Percentiles rank a stretch among this genome's conserved stretches.
Evolutionary conservation across 202 grass and related monocot species (phyloP).

Genomic region (Miscanthus sacchariflorus): DNA sequence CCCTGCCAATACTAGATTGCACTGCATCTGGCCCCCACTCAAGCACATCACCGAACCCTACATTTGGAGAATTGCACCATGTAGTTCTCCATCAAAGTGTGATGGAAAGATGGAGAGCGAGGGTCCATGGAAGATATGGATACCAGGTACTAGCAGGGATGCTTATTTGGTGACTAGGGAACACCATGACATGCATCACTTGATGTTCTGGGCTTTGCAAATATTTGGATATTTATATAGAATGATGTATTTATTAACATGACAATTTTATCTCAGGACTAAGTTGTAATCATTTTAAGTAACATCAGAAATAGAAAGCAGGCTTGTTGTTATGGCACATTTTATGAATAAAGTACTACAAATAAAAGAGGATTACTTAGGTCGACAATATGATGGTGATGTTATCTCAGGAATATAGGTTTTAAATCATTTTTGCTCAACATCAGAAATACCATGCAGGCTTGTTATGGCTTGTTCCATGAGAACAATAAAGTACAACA

Average conservation of each 20-base stretch:
- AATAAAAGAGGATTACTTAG: neutral
- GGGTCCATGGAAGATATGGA: too few relatives aligned
- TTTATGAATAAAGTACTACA: neutral
- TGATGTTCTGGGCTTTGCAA: neutral
- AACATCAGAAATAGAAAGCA: neutral
- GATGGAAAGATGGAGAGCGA: neutral
- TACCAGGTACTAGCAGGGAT: neutral
- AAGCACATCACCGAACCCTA: neutral
- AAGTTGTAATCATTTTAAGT: neutral
- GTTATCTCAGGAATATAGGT: neutral
- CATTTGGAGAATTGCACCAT: neutral
- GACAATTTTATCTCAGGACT: neutral
- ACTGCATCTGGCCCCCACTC: neutral
- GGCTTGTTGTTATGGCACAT: neutral
- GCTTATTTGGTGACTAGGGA: neutral
- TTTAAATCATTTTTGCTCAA: slow-evolving; percentile 2
- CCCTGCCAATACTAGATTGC: neutral
- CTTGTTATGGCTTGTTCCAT: too few relatives aligned
- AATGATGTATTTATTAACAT: neutral
- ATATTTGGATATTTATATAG: neutral
- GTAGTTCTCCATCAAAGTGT: neutral
- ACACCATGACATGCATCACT: neutral
- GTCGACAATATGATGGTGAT: neutral
- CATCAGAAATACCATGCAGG: too few relatives aligned
- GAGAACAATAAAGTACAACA: too few relatives aligned